These are phyloP conservation scores for Steccherinum ochraceum DNA, from an alignment of 768 basidiomycete species.

Conservation along the genomic window DNA sequence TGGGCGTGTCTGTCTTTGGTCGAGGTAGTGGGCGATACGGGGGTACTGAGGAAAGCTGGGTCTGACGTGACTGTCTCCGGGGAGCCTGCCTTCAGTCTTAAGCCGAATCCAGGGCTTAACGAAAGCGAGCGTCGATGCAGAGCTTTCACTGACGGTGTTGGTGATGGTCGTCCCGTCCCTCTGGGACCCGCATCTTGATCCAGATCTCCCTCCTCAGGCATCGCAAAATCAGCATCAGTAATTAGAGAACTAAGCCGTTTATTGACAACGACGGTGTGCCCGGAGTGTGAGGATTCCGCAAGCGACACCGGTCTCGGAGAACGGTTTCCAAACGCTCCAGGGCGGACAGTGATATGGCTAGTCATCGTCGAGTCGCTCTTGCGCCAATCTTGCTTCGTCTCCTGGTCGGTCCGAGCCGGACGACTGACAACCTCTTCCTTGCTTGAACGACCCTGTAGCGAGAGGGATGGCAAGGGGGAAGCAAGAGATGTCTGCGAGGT, in stretches of 20 bases:
- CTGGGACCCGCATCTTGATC: slow-evolving; percentile 10
- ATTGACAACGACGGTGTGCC: slow-evolving; percentile 58
- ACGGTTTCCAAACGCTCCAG: slow-evolving; percentile 35
- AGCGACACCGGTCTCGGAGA: slow-evolving; percentile 68
- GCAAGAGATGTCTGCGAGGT: not conserved
- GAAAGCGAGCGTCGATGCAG: slow-evolving; percentile 63
- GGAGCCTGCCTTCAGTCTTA: slow-evolving; percentile 6
- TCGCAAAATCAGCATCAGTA: slow-evolving; percentile 60
- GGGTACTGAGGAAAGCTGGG: not conserved
- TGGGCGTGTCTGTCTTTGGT: slow-evolving; percentile 12
- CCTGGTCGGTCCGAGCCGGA: slow-evolving; percentile 23
- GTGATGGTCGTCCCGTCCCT: slow-evolving; percentile 27
- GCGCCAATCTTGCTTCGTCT: slow-evolving; percentile 65
- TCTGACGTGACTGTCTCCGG: slow-evolving; percentile 7
- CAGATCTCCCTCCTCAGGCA: slow-evolving; percentile 53
- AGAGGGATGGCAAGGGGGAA: not conserved
- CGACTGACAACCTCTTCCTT: not conserved
- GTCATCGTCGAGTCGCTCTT: slow-evolving; percentile 77
- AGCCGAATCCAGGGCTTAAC: slow-evolving; percentile 31
- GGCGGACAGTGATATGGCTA: slow-evolving; percentile 66
- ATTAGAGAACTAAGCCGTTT: slow-evolving; percentile 65
- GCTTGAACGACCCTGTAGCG: not conserved
- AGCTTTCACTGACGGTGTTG: slow-evolving; percentile 38
- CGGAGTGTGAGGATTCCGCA: slow-evolving; percentile 72
- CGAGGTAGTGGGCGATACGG: not conserved